Conservation (phyloP, 345 rosid genomes). For the Salix exigua region DNA sequence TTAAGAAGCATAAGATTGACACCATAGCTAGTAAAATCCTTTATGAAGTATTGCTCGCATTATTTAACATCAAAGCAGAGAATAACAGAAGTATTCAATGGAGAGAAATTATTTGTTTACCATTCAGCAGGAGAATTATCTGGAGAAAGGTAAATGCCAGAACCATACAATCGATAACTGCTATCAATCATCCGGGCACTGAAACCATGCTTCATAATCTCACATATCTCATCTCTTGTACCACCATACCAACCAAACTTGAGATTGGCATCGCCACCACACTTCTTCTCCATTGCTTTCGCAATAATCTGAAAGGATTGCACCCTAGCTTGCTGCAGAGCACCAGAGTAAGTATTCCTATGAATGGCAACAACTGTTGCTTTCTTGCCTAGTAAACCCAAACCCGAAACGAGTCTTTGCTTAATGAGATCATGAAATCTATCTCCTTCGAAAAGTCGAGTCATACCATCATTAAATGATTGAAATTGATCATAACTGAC, state of each 20-base stretch:
- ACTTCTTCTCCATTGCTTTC: slow-evolving; percentile 47
- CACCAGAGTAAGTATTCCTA: slow-evolving; percentile 32
- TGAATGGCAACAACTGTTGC: slow-evolving; percentile 41
- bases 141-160: slow-evolving; percentile 61
- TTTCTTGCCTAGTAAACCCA: slow-evolving; percentile 38
- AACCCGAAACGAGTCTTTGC: slow-evolving; percentile 34
- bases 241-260: slow-evolving; percentile 69
- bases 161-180: slow-evolving; percentile 46
- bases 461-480: slow-evolving; percentile 20
- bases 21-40: not conserved
- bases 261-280: slow-evolving; percentile 48
- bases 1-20: not conserved
- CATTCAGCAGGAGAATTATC: slow-evolving; percentile 58
- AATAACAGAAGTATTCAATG: not conserved
- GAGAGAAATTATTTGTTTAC: slow-evolving; percentile 23
- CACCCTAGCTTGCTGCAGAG: slow-evolving; percentile 45
- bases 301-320: slow-evolving; percentile 50
- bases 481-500: not conserved
- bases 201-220: slow-evolving; percentile 63
- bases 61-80: not conserved
- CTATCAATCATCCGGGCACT: slow-evolving; percentile 14
- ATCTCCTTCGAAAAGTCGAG: slow-evolving; percentile 46
- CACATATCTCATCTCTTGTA: slow-evolving; percentile 34
- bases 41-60: not conserved
- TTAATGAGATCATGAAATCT: slow-evolving; percentile 41